A percentile compares a stretch with the other conserved stretches of the same genome.
Evolutionary conservation across 1,139 yeast species (phyloP).

Genomic region (Blastobotrys capitulatus): DNA sequence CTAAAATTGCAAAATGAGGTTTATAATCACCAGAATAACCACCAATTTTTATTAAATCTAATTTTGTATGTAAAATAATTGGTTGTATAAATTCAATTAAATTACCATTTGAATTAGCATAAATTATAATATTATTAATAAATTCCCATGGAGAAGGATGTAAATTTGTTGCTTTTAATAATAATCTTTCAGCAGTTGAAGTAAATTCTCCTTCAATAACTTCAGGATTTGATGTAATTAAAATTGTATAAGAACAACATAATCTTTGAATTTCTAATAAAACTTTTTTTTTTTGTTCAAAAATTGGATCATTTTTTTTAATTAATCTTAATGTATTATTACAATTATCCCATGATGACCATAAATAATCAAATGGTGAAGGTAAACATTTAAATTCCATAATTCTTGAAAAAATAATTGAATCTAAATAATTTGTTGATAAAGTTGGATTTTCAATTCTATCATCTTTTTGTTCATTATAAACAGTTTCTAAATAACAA

Average conservation of each 20-base stretch:
- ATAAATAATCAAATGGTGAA: slow-evolving; percentile 24
- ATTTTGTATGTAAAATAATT: slow-evolving; percentile 29
- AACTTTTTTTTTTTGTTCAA: slow-evolving; percentile 14
- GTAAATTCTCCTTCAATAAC: slow-evolving; percentile 12
- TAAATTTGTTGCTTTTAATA: slow-evolving; percentile 16
- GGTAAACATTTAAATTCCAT: slow-evolving; percentile 22
- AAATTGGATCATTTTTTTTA: slow-evolving; percentile 13
- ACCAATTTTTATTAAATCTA: slow-evolving; percentile 17
- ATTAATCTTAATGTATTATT: slow-evolving; percentile 14
- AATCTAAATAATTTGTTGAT: slow-evolving; percentile 25
- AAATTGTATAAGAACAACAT: slow-evolving; percentile 13
- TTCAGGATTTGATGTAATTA: slow-evolving; percentile 15
- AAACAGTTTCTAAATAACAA: slow-evolving; percentile 16
- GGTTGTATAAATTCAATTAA: slow-evolving; percentile 54
- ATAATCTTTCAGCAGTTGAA: slow-evolving; percentile 18
- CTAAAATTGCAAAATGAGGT: slow-evolving; percentile 50
- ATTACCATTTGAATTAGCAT: slow-evolving; percentile 62
- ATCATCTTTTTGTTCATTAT: slow-evolving; percentile 18
- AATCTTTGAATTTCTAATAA: slow-evolving; percentile 17
- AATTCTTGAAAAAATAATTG: slow-evolving; percentile 27
- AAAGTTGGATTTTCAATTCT: slow-evolving; percentile 13
- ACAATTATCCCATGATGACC: slow-evolving; percentile 23
- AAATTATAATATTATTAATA: slow-evolving; percentile 50
- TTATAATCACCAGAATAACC: slow-evolving; percentile 38
- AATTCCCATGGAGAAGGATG: slow-evolving; percentile 41